phyloP scores from a whole-genome alignment of 2,329 filamentous ascomycete genomes.

The Epichloe gansuensis region DNA sequence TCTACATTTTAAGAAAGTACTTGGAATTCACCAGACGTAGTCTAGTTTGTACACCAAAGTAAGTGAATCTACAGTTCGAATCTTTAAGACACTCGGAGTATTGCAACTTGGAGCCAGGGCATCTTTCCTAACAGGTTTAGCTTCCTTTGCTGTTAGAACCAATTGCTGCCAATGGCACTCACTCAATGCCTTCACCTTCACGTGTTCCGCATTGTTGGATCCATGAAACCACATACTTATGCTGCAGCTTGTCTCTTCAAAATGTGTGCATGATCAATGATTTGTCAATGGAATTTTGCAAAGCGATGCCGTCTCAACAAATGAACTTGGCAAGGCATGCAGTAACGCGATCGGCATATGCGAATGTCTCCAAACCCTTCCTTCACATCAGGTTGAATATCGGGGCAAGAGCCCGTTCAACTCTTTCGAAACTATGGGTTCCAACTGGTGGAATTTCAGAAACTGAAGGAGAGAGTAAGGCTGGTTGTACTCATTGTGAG shows the following conservation, averaged over 20 bases:
- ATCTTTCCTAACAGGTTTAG: background rate
- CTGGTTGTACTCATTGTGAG: background rate
- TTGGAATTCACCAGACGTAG: too few relatives aligned
- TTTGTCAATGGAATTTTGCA: background rate
- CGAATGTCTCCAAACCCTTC: slow-evolving; percentile 11
- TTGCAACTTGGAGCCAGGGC: background rate
- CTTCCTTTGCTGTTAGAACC: background rate
- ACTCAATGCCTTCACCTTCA: background rate
- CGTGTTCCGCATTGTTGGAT: background rate
- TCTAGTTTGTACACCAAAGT: too few relatives aligned
- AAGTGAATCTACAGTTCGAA: background rate
- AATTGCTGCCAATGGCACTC: too few relatives aligned
- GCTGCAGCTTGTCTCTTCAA: background rate
- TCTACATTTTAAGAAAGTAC: background rate
- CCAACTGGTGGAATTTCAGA: slow-evolving; percentile 59
- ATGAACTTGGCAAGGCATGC: slow-evolving; percentile 7
- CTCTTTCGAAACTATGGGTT: slow-evolving; percentile 64
- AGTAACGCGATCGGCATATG: slow-evolving; percentile 3
- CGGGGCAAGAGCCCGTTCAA: slow-evolving; percentile 14
- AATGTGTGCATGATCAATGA: background rate
- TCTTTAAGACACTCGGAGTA: background rate
- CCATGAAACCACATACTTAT: background rate
- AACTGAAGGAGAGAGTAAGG: slow-evolving; percentile 40
- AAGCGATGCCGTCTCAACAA: slow-evolving; percentile 10
- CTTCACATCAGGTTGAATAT: slow-evolving; percentile 8